Evolutionary conservation across 306 rosid genomes (phyloP), one percentile per base, ranked within the genome.

Genomic region (Pterocarpus santalinus): DNA sequence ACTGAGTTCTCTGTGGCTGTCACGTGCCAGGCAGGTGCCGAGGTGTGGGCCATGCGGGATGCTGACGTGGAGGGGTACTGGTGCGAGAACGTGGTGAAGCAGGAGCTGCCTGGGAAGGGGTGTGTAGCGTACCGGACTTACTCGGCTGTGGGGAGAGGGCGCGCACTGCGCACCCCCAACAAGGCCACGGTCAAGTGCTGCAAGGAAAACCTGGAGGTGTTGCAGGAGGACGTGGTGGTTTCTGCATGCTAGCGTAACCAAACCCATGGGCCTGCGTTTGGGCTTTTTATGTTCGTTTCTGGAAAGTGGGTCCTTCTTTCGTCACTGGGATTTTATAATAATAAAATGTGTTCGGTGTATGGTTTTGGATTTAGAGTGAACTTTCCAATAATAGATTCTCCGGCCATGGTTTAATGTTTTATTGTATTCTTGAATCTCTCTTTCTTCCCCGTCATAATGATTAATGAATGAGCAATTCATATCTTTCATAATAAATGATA

Each of bases 51-150:
- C 60, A 66, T 15, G 41, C 41, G 32, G 10, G 9, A 4, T 73
- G 81, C 73, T 53, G 90, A 79, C 47, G 81, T 83, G 85, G 92
- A 76, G 0, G 94, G 92, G 9, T 90, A 88, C 74, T 52, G 75
- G 72, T 85, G 90, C 53, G 81, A 79, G 41, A 78, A 58, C 12
- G 72, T 79, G 68, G 82, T 83, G 88, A 83, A 70, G 79, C 88
- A 86, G 82, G 89, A 83, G 38, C 17, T 88, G 83, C 78, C 82
- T 12, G 84, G 90, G 73, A 89, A 86, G 2, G 70, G 69, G 80
- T 85, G 81, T 82, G 2, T 88, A 2, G 83, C 85, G 35, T 90
- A 83, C 83, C 75, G 65, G 38, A 70, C 83, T 4, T 90, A 76
- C 62, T 16, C 75, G 0, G 60, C 58, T 32, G 68, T 51, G 10